Conservation (phyloP, 164 flowering plant genomes). For the Aristolochia californica region DNA sequence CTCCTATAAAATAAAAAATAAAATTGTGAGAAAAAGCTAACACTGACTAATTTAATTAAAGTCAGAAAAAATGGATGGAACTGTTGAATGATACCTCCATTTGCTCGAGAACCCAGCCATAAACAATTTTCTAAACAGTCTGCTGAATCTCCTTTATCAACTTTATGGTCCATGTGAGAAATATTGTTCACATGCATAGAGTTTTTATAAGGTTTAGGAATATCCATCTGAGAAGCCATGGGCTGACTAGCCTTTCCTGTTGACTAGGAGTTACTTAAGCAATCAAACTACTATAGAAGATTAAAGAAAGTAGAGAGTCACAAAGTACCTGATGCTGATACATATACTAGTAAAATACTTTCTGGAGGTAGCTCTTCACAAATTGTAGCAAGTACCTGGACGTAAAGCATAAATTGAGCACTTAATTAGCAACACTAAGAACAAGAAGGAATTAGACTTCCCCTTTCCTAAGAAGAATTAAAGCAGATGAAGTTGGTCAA, state of each 20-base stretch:
- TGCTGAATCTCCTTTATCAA: slow-evolving; percentile 24
- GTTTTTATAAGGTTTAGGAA: slow-evolving; percentile 41
- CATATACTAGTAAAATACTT: slow-evolving; percentile 60
- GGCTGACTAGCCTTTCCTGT: slow-evolving; percentile 47
- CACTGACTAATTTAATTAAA: no score
- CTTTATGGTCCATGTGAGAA: slow-evolving; percentile 25
- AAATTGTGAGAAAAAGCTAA: not conserved
- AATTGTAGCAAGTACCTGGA: slow-evolving; percentile 76
- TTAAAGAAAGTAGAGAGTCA: not conserved
- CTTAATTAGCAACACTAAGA: no score
- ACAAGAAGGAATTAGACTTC: no score
- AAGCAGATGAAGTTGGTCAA: no score
- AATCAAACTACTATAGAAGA: not conserved
- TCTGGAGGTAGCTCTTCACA: slow-evolving; percentile 88
- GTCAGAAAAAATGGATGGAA: no score
- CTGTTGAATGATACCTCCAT: slow-evolving; percentile 35
- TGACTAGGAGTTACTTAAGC: not conserved
- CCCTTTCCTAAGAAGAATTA: no score
- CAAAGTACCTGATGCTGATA: slow-evolving; percentile 76
- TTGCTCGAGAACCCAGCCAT: slow-evolving; percentile 67
- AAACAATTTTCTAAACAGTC: slow-evolving; percentile 33
- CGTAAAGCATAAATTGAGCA: no score
- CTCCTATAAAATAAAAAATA: slow-evolving; percentile 41
- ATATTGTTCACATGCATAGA: slow-evolving; percentile 32
- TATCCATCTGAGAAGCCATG: slow-evolving; percentile 30